phyloP scores from a whole-genome alignment of 2,329 filamentous ascomycete species.

The Botrytis sinoallii region DNA sequence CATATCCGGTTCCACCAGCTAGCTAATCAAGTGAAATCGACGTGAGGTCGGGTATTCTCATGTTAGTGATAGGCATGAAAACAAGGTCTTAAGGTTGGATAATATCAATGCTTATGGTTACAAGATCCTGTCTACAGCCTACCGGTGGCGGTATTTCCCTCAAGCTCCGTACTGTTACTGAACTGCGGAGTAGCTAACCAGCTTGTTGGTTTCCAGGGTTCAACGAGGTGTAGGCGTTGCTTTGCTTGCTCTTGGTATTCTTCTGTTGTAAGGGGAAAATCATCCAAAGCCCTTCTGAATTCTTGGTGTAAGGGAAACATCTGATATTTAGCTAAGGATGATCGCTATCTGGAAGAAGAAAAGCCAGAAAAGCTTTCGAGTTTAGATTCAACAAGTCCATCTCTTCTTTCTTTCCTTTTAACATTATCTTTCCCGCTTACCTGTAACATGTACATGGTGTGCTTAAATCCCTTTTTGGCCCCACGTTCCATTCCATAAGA shows the following conservation, averaged over 20 bases:
- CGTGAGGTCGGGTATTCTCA: not conserved
- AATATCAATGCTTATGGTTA: not conserved
- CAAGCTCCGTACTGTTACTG: not conserved
- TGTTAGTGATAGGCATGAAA: not conserved
- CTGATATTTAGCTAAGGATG: not conserved
- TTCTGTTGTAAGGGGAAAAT: not conserved
- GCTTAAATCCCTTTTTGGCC: not conserved
- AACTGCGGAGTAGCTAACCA: not conserved
- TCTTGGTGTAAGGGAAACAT: not conserved
- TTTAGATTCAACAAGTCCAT: not conserved
- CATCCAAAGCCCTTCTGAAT: not conserved
- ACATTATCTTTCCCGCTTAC: not conserved
- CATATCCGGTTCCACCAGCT: not conserved
- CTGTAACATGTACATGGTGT: slow-evolving; percentile 1
- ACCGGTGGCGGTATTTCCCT: not conserved
- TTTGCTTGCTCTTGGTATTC: not conserved
- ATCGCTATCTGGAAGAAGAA: not conserved
- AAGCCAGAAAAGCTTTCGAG: not conserved
- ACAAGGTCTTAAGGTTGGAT: not conserved
- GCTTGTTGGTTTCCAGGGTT: not conserved
- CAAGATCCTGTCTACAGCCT: slow-evolving; percentile 5
- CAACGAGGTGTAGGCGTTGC: not conserved
- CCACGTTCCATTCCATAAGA: slow-evolving; percentile 10
- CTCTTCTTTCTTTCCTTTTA: not conserved
- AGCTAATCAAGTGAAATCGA: not conserved